phyloP scores from a whole-genome alignment of 495 filamentous ascomycete species.

The Trichoderma parareesei region DNA sequence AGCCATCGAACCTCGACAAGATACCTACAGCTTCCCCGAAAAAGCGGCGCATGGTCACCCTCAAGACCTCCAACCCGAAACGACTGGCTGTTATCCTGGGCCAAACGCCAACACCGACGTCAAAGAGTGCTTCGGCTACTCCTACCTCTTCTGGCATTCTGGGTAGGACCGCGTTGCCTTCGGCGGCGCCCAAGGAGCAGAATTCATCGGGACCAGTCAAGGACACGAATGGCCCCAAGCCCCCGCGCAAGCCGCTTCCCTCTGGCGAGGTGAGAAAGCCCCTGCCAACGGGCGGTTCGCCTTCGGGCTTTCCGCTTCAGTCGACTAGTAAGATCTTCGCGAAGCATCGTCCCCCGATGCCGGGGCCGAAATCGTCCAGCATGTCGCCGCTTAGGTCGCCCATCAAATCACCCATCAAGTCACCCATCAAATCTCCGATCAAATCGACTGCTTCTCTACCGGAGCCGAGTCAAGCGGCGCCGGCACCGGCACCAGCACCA shows the following conservation, averaged over 20 bases:
- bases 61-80: slow-evolving; percentile 9
- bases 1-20: neutral
- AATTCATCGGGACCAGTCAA: neutral
- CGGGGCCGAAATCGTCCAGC: neutral
- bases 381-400: neutral
- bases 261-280: slow-evolving; percentile 11
- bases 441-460: neutral
- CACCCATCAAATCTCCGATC: neutral
- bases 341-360: slow-evolving; percentile 6
- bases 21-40: neutral
- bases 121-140: neutral
- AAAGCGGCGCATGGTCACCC: slow-evolving; percentile 6
- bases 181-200: slow-evolving; percentile 2
- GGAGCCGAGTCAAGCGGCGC: neutral
- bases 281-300: slow-evolving; percentile 7
- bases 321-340: neutral
- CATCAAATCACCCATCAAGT: neutral
- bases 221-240: neutral
- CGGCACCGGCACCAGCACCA: neutral
- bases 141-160: neutral
- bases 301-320: neutral
- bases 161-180: slow-evolving; percentile 6
- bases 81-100: slow-evolving; percentile 8
- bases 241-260: slow-evolving; percentile 9
- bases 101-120: too few relatives aligned